Evolutionary conservation across 768 basidiomycete species (phyloP), one percentile per base, ranked within the genome.

Genomic region (Strobilomyces confusus): DNA sequence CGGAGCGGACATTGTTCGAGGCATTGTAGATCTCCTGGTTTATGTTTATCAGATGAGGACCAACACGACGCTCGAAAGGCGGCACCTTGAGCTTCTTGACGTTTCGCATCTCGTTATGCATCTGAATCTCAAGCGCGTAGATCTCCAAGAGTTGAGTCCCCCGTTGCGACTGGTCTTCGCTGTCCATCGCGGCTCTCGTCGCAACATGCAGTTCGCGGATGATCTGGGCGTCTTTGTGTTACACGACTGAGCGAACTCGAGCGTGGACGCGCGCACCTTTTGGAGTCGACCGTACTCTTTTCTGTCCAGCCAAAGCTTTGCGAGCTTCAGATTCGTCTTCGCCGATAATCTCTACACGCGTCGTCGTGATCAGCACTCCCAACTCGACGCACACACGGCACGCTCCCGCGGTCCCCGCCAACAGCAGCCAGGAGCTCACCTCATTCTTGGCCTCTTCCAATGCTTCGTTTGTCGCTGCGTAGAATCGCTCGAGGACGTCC

Each of bases 121-220:
- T 99, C 68, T 98, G 95, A 52, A 99, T 99, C 70, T 99, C 97
- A 38, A 98, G 83, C 1, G 97, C 95, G 63, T 98, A 98, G 36
- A 98, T 93, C 72, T 99, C 97, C 25, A 98, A 80, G 11, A 98
- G 78, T 57, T 97, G 87, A 1, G 95, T 97, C 13, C 95, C 95
- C 47, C 89, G 86, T 68, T 97, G 95, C 42, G 95, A 95, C 64
- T 91, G 87, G 60, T 90, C 87, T 50, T 81, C 91, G 38, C 77
- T 83, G 42, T 89, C 87, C 49, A 76, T 80, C 22, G 72, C 72
- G 13, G 79, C 75, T 22, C 75, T 75, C 7, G 88, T 90, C 9
- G 85, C 80, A 34, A 69, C 71, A 61, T 92, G 86, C 23, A 92
- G 74, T 59, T 93, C 90, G 42, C 83, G 78, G 58, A 93, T 81